Evolutionary conservation across 352 stramenopile genomes (phyloP).

Genomic region (Peronosclerospora sorghi): DNA sequence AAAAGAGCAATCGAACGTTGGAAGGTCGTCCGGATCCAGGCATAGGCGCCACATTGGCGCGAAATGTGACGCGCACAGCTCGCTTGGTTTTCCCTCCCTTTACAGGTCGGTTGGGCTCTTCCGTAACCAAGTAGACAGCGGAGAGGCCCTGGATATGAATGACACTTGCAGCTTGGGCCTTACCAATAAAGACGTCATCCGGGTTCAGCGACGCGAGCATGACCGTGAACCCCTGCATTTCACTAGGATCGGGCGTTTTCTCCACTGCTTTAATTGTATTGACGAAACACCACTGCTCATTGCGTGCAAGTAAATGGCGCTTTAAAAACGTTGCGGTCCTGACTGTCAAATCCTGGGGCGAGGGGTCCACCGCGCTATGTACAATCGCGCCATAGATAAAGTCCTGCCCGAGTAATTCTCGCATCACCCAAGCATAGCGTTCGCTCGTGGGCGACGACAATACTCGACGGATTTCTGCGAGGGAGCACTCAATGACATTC

Average conservation of each 20-base stretch:
- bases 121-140: constrained; percentile 24
- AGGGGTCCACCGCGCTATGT: constrained; percentile 19
- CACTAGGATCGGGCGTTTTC: not conserved
- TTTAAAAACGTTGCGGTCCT: constrained; percentile 40
- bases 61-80: constrained; percentile 29
- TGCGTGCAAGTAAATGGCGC: constrained; percentile 28
- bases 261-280: constrained; percentile 16
- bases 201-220: constrained; percentile 28
- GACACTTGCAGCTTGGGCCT: constrained; percentile 25
- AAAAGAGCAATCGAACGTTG: constrained; percentile 12
- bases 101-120: constrained; percentile 6
- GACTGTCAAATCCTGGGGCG: constrained; percentile 20
- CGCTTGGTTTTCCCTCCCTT: constrained; percentile 11
- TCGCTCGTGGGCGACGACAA: constrained; percentile 22
- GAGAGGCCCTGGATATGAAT: constrained; percentile 21
- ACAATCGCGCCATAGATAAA: constrained; percentile 45
- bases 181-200: constrained; percentile 33
- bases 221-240: constrained; percentile 21
- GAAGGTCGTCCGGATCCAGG: constrained; percentile 2
- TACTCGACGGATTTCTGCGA: constrained; percentile 28
- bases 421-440: constrained; percentile 29
- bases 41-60: constrained; percentile 18
- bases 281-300: constrained; percentile 43
- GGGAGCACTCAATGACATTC: constrained; percentile 24
- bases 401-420: constrained; percentile 25